Base-by-base conservation (phyloP, 345 rosid genomes). In the Psidium friedrichsthalianum region DNA sequence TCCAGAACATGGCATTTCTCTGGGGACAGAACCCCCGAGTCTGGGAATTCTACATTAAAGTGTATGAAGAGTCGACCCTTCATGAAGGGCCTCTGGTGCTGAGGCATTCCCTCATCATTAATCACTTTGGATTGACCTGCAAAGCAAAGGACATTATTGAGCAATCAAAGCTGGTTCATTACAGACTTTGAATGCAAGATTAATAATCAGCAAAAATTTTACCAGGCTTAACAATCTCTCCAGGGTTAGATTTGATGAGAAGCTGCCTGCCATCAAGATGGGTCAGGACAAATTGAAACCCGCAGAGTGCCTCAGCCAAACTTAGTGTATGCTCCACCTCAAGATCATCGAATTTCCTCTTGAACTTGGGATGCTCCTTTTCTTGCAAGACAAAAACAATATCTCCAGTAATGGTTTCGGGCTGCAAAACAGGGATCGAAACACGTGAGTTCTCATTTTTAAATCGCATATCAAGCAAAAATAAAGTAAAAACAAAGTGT, bases 171-270 rank as follows among this genome's bases (percentile, higher is more conserved):
- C 47, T 25, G 18, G 9, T 15, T 47, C 24, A 78, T 51, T n/a
- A 36, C 58, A 20, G 11, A 25, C 29, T 44, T n/a, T 9, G 21
- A 36, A n/a, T 49, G 32, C 55, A 40, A 11, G 22, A 32, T 27
- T 51, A 32, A 12, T 32, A 18, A 51, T 36, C 25, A 1, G 44
- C 44, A 53, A 2, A 44, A 51, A 36, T 27, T 83, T 51, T 90
- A 97, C 99, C 96, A 82, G 98, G 99, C 86, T 94, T 95, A 76
- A 97, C 93, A 27, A 93, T 93, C 87, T 97, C 98, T n/a, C 98
- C 96, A 0, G 94, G 94, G 83, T 90, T 92, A 3, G 98, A 93
- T 87, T 95, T 97, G 89, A 97, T 94, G 59, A 97, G 98, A 54
- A 97, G 98, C 88, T 95, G 97, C 76, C 99, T 91, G 44, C 92